A percentile compares a stretch with the other conserved stretches of the same genome.
phyloP scores from a whole-genome alignment of 352 stramenopile species.

The Albugo laibachii region DNA sequence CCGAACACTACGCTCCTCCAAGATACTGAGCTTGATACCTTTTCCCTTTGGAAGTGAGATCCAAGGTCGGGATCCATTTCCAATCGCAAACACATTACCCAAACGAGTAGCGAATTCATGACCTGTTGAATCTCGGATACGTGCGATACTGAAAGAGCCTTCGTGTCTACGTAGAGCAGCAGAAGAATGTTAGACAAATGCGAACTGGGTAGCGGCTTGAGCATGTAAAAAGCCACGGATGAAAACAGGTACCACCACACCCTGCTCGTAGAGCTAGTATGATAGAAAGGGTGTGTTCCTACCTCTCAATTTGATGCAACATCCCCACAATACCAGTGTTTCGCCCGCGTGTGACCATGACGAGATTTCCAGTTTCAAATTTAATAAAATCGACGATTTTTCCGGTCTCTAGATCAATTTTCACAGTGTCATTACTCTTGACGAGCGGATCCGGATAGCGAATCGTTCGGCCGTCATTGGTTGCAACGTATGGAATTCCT shows the following conservation, averaged over 20 bases:
- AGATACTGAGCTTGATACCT: conserved; percentile 98
- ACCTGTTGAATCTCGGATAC: conserved; percentile 95
- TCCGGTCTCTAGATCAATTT: conserved; percentile 94
- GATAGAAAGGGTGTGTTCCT: conserved; percentile 79
- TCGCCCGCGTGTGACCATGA: conserved; percentile 93
- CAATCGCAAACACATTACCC: conserved; percentile 96
- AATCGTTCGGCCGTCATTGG: conserved; percentile 97
- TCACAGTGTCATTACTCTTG: conserved; percentile 98
- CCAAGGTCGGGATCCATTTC: conserved; percentile 79
- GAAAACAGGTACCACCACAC: conserved; percentile 39
- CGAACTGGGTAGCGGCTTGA: background rate
- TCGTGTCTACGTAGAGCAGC: conserved; percentile 76
- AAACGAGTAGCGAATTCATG: conserved; percentile 95
- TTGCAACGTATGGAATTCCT: conserved; percentile 96
- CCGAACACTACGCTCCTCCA: conserved; percentile 84
- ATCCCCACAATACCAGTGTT: conserved; percentile 95
- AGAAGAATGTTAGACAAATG: conserved; percentile 9
- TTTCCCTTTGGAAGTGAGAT: conserved; percentile 96
- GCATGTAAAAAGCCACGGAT: background rate
- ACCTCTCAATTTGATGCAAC: conserved; percentile 93
- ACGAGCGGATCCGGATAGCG: conserved; percentile 96
- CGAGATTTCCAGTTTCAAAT: conserved; percentile 95
- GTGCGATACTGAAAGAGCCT: conserved; percentile 98
- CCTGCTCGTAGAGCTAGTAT: conserved; percentile 41
- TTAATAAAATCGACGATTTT: conserved; percentile 97